A percentile compares a stretch with the other conserved stretches of the same genome.
phyloP scores from a whole-genome alignment of 2,329 filamentous ascomycete genomes.

The Pseudomassariella vexata region DNA sequence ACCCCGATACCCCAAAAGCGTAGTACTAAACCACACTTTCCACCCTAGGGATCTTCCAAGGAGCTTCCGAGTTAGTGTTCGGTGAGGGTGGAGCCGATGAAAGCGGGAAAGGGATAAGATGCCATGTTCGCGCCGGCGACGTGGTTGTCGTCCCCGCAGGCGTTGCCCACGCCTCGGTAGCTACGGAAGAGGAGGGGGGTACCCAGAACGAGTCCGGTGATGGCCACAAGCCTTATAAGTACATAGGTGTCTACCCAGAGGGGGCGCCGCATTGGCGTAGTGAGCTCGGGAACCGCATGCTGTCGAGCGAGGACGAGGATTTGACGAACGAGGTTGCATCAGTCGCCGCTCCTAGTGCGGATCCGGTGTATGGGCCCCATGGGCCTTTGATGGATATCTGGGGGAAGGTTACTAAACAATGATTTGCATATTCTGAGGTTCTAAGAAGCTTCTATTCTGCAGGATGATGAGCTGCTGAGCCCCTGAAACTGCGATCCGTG shows the following conservation, averaged over 20 bases:
- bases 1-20: no score
- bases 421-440: no score
- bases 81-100: constrained; percentile 1
- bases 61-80: neutral
- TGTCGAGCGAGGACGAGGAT: constrained; percentile 51
- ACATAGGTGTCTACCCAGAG: constrained; percentile 2
- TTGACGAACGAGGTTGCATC: neutral
- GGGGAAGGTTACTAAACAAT: no score
- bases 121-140: constrained; percentile 34
- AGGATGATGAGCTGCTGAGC: no score
- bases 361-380: constrained; percentile 2
- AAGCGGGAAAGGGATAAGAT: neutral
- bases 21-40: neutral
- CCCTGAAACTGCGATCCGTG: no score
- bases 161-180: constrained; percentile 50
- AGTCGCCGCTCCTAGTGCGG: constrained; percentile 1
- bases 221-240: constrained; percentile 35
- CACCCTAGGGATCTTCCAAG: neutral
- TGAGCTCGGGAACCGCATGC: constrained; percentile 2
- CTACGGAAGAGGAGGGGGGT: constrained; percentile 41
- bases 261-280: constrained; percentile 2
- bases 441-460: no score
- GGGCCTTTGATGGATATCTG: constrained; percentile 2
- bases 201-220: constrained; percentile 49
- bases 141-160: constrained; percentile 60